Evolutionary conservation across 768 basidiomycete species (phyloP), one percentile per base, ranked within the genome.

Genomic region (Phaeotremella fagi): DNA sequence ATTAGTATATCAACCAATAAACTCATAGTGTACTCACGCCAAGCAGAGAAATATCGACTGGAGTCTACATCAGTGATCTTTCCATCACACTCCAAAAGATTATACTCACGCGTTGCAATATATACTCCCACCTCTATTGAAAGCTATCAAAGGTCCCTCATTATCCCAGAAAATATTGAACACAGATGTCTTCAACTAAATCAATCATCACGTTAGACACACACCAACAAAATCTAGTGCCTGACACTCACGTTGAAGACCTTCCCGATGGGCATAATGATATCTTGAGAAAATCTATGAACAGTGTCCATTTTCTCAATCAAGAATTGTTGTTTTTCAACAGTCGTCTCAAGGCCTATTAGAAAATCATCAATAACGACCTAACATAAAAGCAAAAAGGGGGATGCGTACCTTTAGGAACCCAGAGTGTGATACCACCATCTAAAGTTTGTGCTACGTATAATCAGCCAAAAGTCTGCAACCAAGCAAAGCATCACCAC

Each of bases 81-180:
- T n/a, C n/a, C n/a, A n/a, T n/a, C n/a, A n/a, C n/a, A n/a, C n/a
- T 31, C 23, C 12, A 33, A 5, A 4, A 29, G 41, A 24, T 16
- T 18, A 2, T 11, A 60, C 68, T 57, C 38, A 70, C 72, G 68
- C 66, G 41, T 95, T 98, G 54, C 95, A 74, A 75, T 90, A 98
- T 15, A 98, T 79, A 54, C 86, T 87, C 2, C 87, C 90, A 44
- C 83, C 83, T 24, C 90, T 79, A 71, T 97, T 99, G 79, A 99
- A 98, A 1, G 91, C 95, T 50, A 98, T 94, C 12, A 87, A 75
- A 1, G 83, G 84, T 1, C 94, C 92, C 3, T 77, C 76, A 20
- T 79, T 70, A 67, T 98, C 92, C 73, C 84, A 86, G 72, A 98
- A 98, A 4, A 99, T 80, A 63, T 94, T 88, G 53, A 95, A 63